Base-by-base conservation (phyloP, 768 basidiomycete genomes). In the Calocera cornea region DNA sequence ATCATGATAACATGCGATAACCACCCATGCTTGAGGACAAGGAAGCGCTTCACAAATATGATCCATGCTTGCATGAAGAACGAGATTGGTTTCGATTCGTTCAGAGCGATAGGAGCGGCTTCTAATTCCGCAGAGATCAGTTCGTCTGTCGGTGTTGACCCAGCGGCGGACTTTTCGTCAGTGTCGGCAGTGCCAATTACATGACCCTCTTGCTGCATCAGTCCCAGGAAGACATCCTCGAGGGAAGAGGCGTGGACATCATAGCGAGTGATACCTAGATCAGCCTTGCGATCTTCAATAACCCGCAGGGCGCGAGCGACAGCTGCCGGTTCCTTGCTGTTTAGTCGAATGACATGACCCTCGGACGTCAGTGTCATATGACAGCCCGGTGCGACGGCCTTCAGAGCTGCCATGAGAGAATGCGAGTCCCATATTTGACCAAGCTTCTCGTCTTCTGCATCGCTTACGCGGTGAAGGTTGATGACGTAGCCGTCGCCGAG, bases 161-260 rank as follows among this genome's bases (percentile, higher is more conserved):
- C 65, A 70, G n/a, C 72, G 11, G 27, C 24, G 1, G 63, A 29
- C 36, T 41, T 64, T 33, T 73, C 72, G 40, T 74, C 71, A 60
- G 66, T 68, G 31, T 70, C 69, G 34, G 49, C 36, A 19, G 66
- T 34, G 31, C 16, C 36, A 17, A 47, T 69, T 60, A 22, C 38
- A 33, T 60, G 67, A 24, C 22, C 24, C 54, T 41, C 34, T 68
- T 31, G 38, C 38, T 36, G 29, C 87, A 90, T 89, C 19, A 92
- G 76, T 41, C 82, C 80, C 22, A 92, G 80, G 78, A 92, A 92
- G 50, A 92, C 87, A 67, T 90, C 88, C 74, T 92, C 90, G 41
- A 92, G 86, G 8, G 88, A 84, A 0, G 89, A 86, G 11, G 87
- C 86, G 24, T 87, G 76, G 27, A 90, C 80, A 66, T 90, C 86